Evolutionary conservation across 768 basidiomycete species (phyloP), one percentile per base, ranked within the genome.

Genomic region (Mycena haematopus): DNA sequence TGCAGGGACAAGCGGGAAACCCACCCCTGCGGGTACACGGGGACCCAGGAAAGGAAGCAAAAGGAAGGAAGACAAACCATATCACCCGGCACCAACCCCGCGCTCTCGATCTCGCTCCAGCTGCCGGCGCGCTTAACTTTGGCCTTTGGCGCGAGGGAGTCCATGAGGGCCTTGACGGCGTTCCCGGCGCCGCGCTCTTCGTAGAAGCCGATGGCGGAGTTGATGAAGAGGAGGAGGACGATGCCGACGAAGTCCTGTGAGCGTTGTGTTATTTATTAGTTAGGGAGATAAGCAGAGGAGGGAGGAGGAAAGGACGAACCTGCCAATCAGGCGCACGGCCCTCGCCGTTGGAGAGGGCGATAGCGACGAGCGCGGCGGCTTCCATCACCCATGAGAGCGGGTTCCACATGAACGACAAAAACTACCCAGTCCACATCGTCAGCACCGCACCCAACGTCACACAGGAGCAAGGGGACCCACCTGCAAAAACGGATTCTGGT

Each of bases 371-470:
- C 9, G 93, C 92, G 40, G 95, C 95, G 65, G 90, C 95, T 78
- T 99, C 96, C 96, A 99, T 99, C 77, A 99, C 96, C 96, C 96
- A 99, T 35, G 96, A 99, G 14, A 99, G 83, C 46, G 96, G 96
- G 80, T 99, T 99, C 96, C 96, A 99, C 96, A 98, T 99, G 86
- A 99, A 99, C 74, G 89, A 88, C 69, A 95, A 79, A 78, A 96
- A 95, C 92, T 93, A 38, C 3, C 9, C 45, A 11, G 1, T 7
- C 49, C 14, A 11, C 31, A 11, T 24, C 29, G 57, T 44, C 22
- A 52, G n/a, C 7, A 64, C n/a, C 19, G 6, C 6, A 4, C 8
- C 15, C 36, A 47, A 53, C n/a, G n/a, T n/a, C n/a, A 6, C 56
- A 58, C 49, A 25, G 24, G 29, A 58, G 35, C 29, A 14, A 13